Conservation (phyloP, 345 rosid genomes). For the Fremontodendron californicum region DNA sequence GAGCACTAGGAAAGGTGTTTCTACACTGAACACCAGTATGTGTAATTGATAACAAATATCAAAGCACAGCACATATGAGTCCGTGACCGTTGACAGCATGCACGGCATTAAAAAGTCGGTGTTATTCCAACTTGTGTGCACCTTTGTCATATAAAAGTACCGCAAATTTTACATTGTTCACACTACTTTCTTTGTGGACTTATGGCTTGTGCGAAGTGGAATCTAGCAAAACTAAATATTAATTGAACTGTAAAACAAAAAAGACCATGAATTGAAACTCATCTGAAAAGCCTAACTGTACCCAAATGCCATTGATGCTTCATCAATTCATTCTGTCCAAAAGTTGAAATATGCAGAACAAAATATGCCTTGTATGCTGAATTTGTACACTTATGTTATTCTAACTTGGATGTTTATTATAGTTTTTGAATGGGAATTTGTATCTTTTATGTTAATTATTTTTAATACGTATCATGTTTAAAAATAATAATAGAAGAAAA, state of each 20-base stretch:
- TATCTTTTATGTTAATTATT: background rate
- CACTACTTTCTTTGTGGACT: background rate
- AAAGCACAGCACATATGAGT: background rate
- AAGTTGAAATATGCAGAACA: background rate
- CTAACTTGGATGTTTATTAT: background rate
- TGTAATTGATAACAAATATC: background rate
- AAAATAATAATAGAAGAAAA: too few species aligned
- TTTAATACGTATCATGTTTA: too few species aligned
- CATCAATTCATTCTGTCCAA: background rate
- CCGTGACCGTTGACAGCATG: background rate
- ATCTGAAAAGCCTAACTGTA: background rate
- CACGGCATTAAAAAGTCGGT: background rate
- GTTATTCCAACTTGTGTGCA: background rate
- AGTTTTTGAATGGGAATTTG: background rate
- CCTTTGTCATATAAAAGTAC: background rate
- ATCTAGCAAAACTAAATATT: background rate
- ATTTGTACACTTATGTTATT: background rate
- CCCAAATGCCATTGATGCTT: background rate
- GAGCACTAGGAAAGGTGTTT: background rate
- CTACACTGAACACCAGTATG: background rate
- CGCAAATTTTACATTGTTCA: background rate
- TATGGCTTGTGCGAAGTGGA: background rate
- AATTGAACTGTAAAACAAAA: background rate
- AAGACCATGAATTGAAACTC: background rate
- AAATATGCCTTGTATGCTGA: background rate